These are phyloP conservation scores for Flaveria bidentis DNA, from an alignment of 129 eudicot genomes.

Conservation along the genomic window DNA sequence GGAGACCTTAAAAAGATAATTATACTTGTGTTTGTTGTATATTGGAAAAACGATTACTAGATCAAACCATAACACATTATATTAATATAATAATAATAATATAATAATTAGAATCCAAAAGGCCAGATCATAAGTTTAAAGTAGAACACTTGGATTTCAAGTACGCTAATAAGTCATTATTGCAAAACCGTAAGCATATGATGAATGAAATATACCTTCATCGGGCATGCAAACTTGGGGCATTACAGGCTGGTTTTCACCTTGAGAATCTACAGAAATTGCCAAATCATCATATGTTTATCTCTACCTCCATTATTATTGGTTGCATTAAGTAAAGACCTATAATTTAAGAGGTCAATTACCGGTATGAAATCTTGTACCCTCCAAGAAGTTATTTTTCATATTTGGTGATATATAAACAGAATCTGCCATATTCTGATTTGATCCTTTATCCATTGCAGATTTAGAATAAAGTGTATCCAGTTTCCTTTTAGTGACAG, in stretches of 20 bases:
- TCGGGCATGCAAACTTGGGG: constrained; percentile 43
- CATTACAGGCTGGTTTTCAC: constrained; percentile 66
- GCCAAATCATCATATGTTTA: constrained; percentile 31
- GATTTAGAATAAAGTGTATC: constrained; percentile 47
- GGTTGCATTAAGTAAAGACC: constrained; percentile 34
- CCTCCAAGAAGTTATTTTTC: constrained; percentile 35
- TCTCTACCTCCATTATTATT: constrained; percentile 30
- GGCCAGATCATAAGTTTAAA: constrained; percentile 10
- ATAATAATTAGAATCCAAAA: constrained; percentile 19
- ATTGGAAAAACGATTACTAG: background rate
- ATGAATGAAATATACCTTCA: constrained; percentile 52
- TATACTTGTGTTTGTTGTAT: constrained; percentile 9
- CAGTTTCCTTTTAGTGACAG: constrained; percentile 42
- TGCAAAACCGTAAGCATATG: constrained; percentile 22
- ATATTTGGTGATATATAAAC: constrained; percentile 33
- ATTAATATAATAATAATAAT: constrained; percentile 10
- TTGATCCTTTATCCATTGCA: constrained; percentile 62
- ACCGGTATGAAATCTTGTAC: constrained; percentile 30
- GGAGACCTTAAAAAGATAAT: background rate
- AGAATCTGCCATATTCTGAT: constrained; percentile 48
- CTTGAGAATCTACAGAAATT: constrained; percentile 56
- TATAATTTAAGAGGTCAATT: constrained; percentile 31
- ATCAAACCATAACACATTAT: constrained; percentile 18
- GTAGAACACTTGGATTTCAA: background rate
- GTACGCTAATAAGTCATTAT: background rate